Conservation (phyloP, 2,329 filamentous ascomycete species). For the Phialocephala sp. region DNA sequence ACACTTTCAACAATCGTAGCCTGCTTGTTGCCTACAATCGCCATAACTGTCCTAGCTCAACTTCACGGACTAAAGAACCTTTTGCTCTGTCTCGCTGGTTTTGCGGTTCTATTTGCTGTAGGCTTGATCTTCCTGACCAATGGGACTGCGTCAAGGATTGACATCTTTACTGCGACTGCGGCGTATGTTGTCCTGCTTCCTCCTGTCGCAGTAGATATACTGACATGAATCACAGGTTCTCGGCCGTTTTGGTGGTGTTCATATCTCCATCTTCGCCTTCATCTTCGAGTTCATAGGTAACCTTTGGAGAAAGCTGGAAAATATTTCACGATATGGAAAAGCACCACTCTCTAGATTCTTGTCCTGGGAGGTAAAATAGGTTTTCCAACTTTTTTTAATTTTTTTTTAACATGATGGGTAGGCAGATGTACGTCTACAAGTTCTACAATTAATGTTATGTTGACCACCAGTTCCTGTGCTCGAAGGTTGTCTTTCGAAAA, state of each 20-base stretch:
- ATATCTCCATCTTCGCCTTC: background rate
- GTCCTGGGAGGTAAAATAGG: too few species aligned
- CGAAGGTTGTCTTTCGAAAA: too few species aligned
- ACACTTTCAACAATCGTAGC: constrained; percentile 18
- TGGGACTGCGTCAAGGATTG: constrained; percentile 11
- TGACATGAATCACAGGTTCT: constrained; percentile 9
- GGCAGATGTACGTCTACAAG: too few species aligned
- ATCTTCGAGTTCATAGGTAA: too few species aligned
- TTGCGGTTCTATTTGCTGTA: constrained; percentile 21
- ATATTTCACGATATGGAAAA: too few species aligned
- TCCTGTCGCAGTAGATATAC: background rate
- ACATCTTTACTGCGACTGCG: constrained; percentile 28
- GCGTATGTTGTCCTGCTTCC: constrained; percentile 7
- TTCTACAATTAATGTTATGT: too few species aligned
- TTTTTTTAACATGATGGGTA: too few species aligned
- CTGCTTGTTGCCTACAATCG: constrained; percentile 22
- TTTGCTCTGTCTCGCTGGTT: constrained; percentile 16
- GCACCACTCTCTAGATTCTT: too few species aligned
- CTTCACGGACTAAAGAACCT: constrained; percentile 10
- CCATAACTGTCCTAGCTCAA: constrained; percentile 19
- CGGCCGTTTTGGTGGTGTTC: constrained; percentile 15
- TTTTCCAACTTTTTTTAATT: too few species aligned
- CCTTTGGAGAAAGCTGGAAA: too few species aligned
- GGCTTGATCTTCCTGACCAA: constrained; percentile 20
- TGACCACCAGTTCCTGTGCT: too few species aligned